phyloP scores from a whole-genome alignment of 352 stramenopile genomes.

The Globisporangium paroecandrum region DNA sequence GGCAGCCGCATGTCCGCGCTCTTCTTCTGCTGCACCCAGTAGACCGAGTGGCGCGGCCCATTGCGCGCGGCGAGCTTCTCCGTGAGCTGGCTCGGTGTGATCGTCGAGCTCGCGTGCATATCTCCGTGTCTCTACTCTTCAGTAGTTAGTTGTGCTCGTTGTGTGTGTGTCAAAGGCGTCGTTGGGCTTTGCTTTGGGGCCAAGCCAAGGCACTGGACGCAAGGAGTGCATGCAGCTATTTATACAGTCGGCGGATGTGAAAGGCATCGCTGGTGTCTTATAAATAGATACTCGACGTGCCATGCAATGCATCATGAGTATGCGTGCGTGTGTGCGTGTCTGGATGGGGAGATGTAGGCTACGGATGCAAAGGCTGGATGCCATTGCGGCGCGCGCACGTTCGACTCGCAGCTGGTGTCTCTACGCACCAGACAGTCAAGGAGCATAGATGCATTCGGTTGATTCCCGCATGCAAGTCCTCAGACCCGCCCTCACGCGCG shows the following conservation, averaged over 20 bases:
- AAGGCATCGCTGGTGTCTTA: neutral
- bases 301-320: neutral
- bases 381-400: neutral
- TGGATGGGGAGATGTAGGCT: neutral
- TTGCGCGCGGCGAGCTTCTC: slow-evolving; percentile 60
- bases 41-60: slow-evolving; percentile 71
- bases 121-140: neutral
- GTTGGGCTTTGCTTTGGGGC: neutral
- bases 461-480: no score
- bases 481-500: neutral
- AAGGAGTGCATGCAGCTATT: neutral
- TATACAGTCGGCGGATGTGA: neutral
- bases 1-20: slow-evolving; percentile 21
- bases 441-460: neutral
- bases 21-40: slow-evolving; percentile 68
- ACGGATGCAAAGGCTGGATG: no score
- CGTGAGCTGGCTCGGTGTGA: slow-evolving; percentile 41
- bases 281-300: neutral
- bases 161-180: no score
- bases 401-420: neutral
- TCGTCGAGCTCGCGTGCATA: slow-evolving; percentile 10
- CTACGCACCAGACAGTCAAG: neutral
- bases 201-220: no score
- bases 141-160: neutral
- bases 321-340: neutral